Conservation (phyloP, 108 stramenopile genomes). For the Cyclotella choctawhatcheeana region DNA sequence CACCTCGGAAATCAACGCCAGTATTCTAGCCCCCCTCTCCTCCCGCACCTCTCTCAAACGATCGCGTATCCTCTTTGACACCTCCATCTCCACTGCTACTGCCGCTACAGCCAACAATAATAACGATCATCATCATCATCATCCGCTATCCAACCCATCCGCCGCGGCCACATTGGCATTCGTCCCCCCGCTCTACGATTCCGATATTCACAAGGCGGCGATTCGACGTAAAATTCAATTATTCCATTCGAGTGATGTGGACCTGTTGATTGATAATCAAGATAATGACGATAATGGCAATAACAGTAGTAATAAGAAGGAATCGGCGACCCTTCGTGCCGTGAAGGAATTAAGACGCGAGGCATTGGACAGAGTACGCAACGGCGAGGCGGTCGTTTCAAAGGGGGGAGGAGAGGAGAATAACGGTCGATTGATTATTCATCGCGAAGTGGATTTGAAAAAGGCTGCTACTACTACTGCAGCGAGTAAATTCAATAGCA, state of each 20-base stretch:
- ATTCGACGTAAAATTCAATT: conserved; percentile 30
- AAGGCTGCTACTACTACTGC: background rate
- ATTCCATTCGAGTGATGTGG: conserved; percentile 37
- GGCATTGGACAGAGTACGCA: conserved; percentile 40
- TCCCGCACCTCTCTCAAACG: conserved; percentile 55
- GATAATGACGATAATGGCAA: no score
- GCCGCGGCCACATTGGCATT: conserved; percentile 44
- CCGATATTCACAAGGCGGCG: conserved; percentile 32
- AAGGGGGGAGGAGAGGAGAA: conserved; percentile 20
- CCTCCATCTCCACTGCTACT: background rate
- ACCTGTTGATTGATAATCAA: no score
- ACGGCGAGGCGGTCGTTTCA: conserved; percentile 11
- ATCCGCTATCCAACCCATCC: conserved; percentile 14
- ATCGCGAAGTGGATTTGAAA: conserved; percentile 46
- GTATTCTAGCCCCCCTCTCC: conserved; percentile 44
- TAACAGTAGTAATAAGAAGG: conserved; percentile 18
- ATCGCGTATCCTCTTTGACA: conserved; percentile 51
- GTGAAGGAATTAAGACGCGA: conserved; percentile 39
- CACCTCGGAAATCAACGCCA: no score
- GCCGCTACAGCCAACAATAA: no score
- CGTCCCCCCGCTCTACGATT: conserved; percentile 47
- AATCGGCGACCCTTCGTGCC: conserved; percentile 36
- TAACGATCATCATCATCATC: no score
- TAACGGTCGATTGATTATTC: conserved; percentile 50
- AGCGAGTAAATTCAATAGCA: background rate